Evolutionary conservation across 805 yeast genomes (phyloP).

Genomic region (Soucietia sequanensis): DNA sequence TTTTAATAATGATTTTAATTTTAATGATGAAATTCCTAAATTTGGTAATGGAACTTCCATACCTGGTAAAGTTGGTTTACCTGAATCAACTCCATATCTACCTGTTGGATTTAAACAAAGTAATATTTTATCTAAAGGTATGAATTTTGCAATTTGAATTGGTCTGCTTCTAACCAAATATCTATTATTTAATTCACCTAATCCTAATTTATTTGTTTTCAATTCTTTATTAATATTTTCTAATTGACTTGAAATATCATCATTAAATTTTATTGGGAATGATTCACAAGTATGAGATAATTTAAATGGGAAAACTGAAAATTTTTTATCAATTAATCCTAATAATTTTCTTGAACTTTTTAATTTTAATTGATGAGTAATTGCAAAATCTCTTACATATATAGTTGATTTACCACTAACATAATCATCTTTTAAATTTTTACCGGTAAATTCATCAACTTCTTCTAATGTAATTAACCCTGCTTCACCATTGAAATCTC

Average conservation of each 20-base stretch:
- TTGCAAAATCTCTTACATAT: slow-evolving; percentile 84
- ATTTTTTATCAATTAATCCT: slow-evolving; percentile 63
- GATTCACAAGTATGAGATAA: slow-evolving; percentile 63
- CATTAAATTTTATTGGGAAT: slow-evolving; percentile 54
- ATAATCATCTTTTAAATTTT: slow-evolving; percentile 51
- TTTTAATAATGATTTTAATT: slow-evolving; percentile 57
- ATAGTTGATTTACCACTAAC: slow-evolving; percentile 66
- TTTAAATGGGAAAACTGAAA: slow-evolving; percentile 91
- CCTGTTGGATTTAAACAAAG: slow-evolving; percentile 68
- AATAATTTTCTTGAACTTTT: slow-evolving; percentile 71
- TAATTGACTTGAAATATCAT: slow-evolving; percentile 40
- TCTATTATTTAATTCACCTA: slow-evolving; percentile 76
- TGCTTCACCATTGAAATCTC: slow-evolving; percentile 46
- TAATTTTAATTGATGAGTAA: slow-evolving; percentile 71
- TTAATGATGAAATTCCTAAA: slow-evolving; percentile 67
- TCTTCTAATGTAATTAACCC: slow-evolving; percentile 71
- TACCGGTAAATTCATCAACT: slow-evolving; percentile 62
- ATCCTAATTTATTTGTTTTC: slow-evolving; percentile 67
- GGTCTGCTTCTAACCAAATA: slow-evolving; percentile 75
- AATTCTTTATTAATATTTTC: slow-evolving; percentile 52
- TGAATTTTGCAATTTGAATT: slow-evolving; percentile 66
- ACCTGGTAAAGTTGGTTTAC: slow-evolving; percentile 67
- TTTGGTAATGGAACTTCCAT: slow-evolving; percentile 74
- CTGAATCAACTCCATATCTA: slow-evolving; percentile 62
- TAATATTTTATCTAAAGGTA: slow-evolving; percentile 67